Evolutionary conservation across 345 rosid species (phyloP).

Genomic region (Carallia pectinifolia): DNA sequence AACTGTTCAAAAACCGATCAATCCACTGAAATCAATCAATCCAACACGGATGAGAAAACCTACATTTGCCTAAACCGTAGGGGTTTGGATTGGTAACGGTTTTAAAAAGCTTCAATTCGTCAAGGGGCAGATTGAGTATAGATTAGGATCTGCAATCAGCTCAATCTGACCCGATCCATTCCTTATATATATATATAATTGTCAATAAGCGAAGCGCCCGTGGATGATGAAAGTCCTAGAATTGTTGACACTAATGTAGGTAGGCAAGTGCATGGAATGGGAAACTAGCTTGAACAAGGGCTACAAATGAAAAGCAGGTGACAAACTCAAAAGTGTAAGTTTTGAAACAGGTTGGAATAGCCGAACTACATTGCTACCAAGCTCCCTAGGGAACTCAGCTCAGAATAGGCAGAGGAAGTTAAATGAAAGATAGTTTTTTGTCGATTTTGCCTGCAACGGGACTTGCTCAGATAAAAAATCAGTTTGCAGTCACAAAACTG

Average conservation of each 20-base stretch:
- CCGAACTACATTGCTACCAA: slow-evolving; percentile 37
- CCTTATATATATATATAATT: too few species aligned
- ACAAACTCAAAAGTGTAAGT: slow-evolving; percentile 41
- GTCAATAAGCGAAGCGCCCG: too few species aligned
- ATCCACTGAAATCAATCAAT: too few species aligned
- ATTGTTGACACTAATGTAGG: slow-evolving; percentile 11
- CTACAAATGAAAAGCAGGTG: slow-evolving; percentile 26
- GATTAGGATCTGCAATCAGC: too few species aligned
- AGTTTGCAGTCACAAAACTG: slow-evolving; percentile 20
- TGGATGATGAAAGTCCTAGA: slow-evolving; percentile 31
- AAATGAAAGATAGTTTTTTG: slow-evolving; percentile 36
- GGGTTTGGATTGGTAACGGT: too few species aligned
- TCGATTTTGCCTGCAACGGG: slow-evolving; percentile 45
- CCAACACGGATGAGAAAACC: too few species aligned
- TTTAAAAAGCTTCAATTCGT: too few species aligned
- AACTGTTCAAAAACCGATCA: too few species aligned
- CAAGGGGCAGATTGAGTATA: too few species aligned
- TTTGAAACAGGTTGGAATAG: slow-evolving; percentile 53
- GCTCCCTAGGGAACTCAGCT: slow-evolving; percentile 18
- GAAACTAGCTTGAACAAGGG: slow-evolving; percentile 19
- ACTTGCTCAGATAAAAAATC: slow-evolving; percentile 53
- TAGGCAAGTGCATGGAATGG: slow-evolving; percentile 12
- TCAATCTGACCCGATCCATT: too few species aligned
- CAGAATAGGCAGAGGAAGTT: slow-evolving; percentile 28
- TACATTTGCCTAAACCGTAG: too few species aligned